Conservation (phyloP, 306 rosid species). For the Myrica gale region DNA sequence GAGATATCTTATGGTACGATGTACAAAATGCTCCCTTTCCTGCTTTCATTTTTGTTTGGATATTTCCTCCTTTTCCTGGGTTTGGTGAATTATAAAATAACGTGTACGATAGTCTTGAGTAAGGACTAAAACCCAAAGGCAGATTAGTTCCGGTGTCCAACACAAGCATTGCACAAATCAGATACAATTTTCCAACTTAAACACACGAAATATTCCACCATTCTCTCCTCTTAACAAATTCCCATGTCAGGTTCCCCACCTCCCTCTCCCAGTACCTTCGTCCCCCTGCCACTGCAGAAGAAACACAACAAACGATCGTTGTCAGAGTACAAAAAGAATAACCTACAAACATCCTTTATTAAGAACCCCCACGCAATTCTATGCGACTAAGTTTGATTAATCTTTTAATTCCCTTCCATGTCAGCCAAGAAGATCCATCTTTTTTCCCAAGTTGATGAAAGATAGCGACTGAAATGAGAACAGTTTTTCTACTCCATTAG, state of each 20-base stretch:
- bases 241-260: background rate
- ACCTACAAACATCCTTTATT: background rate
- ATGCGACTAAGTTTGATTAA: too few species aligned
- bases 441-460: too few species aligned
- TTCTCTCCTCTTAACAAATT: background rate
- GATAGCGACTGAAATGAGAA: too few species aligned
- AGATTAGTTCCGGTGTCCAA: background rate
- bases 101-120: background rate
- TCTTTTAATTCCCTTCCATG: too few species aligned
- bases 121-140: background rate
- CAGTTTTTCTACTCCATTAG: background rate
- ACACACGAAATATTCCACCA: conserved; percentile 22
- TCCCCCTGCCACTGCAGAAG: background rate
- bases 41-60: background rate
- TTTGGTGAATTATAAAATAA: background rate
- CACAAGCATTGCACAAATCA: conserved; percentile 21
- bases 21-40: background rate
- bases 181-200: conserved; percentile 25
- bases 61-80: background rate
- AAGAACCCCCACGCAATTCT: background rate
- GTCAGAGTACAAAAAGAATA: background rate
- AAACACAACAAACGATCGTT: background rate
- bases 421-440: too few species aligned
- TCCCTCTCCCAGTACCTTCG: background rate
- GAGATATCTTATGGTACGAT: too few species aligned